phyloP scores from a whole-genome alignment of 2,329 filamentous ascomycete species.

The Paraphoma sp. region DNA sequence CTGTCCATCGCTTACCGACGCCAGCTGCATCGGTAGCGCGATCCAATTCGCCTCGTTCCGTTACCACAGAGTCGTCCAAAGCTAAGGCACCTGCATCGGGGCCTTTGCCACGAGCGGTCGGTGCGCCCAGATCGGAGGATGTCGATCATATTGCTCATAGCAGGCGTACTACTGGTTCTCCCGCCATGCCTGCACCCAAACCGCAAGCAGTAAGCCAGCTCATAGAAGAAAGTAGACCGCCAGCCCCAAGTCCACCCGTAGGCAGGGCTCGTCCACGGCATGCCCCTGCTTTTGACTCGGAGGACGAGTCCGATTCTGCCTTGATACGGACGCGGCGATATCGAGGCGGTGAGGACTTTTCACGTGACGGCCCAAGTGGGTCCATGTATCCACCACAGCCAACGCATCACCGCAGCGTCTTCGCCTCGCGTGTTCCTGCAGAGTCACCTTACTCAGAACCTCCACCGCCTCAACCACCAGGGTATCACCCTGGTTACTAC shows the following conservation, averaged over 20 bases:
- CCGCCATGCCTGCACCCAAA: conserved; percentile 3
- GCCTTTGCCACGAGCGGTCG: conserved; percentile 29
- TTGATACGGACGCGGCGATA: conserved; percentile 35
- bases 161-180: background rate
- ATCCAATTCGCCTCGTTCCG: conserved; percentile 27
- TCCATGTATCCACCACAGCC: conserved; percentile 33
- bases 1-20: conserved; percentile 22
- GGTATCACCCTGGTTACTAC: conserved; percentile 48
- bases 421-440: conserved; percentile 45
- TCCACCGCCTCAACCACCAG: conserved; percentile 74
- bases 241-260: conserved; percentile 44
- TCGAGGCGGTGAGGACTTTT: conserved; percentile 35
- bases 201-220: conserved; percentile 23
- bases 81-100: conserved; percentile 21
- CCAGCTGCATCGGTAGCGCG: conserved; percentile 21
- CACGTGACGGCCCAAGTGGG: conserved; percentile 33
- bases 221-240: conserved; percentile 41
- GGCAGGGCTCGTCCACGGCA: conserved; percentile 37
- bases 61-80: conserved; percentile 25
- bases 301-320: conserved; percentile 40
- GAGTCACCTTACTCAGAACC: conserved; percentile 53
- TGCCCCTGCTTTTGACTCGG: conserved; percentile 39
- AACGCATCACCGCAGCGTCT: conserved; percentile 37
- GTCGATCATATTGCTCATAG: conserved; percentile 15
- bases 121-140: conserved; percentile 30